Evolutionary conservation across 352 stramenopile genomes (phyloP), one percentile per base, ranked within the genome.

Genomic region (Phytophthora colocasiae): DNA sequence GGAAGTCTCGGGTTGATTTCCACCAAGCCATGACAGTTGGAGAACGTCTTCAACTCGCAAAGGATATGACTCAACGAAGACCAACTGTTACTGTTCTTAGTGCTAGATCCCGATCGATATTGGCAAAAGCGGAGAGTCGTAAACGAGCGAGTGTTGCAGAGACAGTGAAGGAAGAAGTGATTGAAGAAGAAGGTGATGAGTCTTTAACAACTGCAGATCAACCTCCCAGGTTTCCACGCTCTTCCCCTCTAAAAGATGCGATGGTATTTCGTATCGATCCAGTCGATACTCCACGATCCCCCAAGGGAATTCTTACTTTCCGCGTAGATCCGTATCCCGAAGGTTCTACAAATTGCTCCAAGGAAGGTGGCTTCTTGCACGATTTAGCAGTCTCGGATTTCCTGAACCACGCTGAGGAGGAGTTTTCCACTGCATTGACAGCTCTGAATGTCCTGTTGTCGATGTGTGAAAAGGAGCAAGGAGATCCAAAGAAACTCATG

Each of bases 371-470:
- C 4, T 95, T 95, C 24, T 64, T 95, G 24, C 79, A 87, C 19
- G 73, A 81, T 2, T 57, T 95, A 9, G 83, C 82, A 0, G 80
- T 94, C 14, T 73, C 67, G 0, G 77, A 95, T 31, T 95, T 95
- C 39, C 48, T 92, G 6, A 90, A 59, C 17, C 82, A 93, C 46
- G 81, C 85, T 7, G 71, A 90, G 45, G 87, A 95, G 52, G 85
- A 93, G 50, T 80, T 91, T 29, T 91, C 83, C 26, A 95, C 87
- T 7, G 81, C 85, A 0, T 22, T 86, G 26, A 93, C 87, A n/a
- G 87, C 85, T 15, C 58, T 95, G 4, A 92, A 87, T 31, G 83
- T 95, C 7, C 46, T 95, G 26, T 50, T 93, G 5, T 76, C 72
- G 4, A 92, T 95, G 73, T 85, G 85, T 17, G 85, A 94, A 29